Evolutionary conservation across 371 early-diverging fungal genomes (phyloP), one percentile per base, ranked within the genome.

Genomic region (Actinomucor elegans): DNA sequence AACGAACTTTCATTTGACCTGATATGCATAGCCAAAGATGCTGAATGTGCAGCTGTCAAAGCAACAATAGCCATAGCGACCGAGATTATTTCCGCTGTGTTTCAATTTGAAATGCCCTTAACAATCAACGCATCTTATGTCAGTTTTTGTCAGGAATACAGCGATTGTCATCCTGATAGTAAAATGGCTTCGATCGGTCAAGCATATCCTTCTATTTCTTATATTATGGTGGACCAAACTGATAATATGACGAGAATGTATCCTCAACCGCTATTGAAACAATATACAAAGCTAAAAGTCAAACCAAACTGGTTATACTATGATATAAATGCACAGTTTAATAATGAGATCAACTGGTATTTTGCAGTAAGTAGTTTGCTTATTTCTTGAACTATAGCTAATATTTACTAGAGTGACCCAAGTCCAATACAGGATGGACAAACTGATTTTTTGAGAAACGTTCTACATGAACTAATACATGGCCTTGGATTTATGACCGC

Each of bases 211-310:
- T 59, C 81, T 1, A 66, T 77, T 40, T 76, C 75, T 11, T 71
- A 71, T 41, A 33, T 70, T 3, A 69, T 79, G 65, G 50, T 57
- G 14, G 77, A 77, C 48, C 21, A 34, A 15, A 60, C 66, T 12
- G 74, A 75, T 38, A 65, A 69, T 29, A 68, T 61, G 41, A 68
- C 62, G 2, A 45, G 80, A 31, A 73, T 85, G 59, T 87, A 86
- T 56, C 86, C 89, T 24, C 89, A 89, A 56, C 75, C 83, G 21
- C 46, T 86, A 18, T 60, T 85, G 10, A 86, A 86, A 52, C 87
- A 89, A 37, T 68, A 73, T 15, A 57, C 62, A 47, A 2, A 66
- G 27, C 48, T 81, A 43, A 38, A 47, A 35, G 27, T 59, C 1
- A 44, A 56, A 11, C 71, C 73, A 5, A 33, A 48, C 12, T 77